These are phyloP conservation scores for Aureobasidium sp. DNA, from an alignment of 2,329 filamentous ascomycete species.

Conservation along the genomic window DNA sequence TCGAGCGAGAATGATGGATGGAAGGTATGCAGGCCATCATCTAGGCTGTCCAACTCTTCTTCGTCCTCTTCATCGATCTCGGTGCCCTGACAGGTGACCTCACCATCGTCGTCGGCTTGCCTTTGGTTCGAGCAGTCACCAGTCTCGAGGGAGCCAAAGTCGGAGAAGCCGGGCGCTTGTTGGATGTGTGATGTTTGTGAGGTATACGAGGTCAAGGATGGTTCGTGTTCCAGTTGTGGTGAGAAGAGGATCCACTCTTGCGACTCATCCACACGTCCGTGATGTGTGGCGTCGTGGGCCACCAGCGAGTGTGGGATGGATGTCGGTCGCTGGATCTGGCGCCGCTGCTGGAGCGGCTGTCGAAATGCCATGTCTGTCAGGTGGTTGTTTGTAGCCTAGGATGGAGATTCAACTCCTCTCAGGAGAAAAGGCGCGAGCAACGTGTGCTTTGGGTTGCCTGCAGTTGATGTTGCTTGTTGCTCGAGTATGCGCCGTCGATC, in stretches of 20 bases:
- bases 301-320: slow-evolving; percentile 19
- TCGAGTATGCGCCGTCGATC: slow-evolving; percentile 4
- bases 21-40: slow-evolving; percentile 86
- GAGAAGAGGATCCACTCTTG: slow-evolving; percentile 98
- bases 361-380: slow-evolving; percentile 26
- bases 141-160: slow-evolving; percentile 71
- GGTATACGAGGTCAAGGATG: slow-evolving; percentile 59
- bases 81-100: slow-evolving; percentile 37
- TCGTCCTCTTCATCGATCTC: slow-evolving; percentile 55
- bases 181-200: slow-evolving; percentile 59
- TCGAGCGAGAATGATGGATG: slow-evolving; percentile 50
- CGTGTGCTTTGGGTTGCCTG: not conserved
- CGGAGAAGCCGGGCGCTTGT: slow-evolving; percentile 68
- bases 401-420: not conserved
- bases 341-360: slow-evolving; percentile 29
- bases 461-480: slow-evolving; percentile 5
- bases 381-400: not conserved
- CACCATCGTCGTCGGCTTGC: slow-evolving; percentile 40
- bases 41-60: slow-evolving; percentile 82
- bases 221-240: slow-evolving; percentile 44
- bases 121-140: slow-evolving; percentile 52
- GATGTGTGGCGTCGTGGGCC: slow-evolving; percentile 29
- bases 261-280: slow-evolving; percentile 57
- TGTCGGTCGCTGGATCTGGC: slow-evolving; percentile 21
- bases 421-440: not conserved